Evolutionary conservation across 768 basidiomycete genomes (phyloP), one percentile per base, ranked within the genome.

Genomic region (Mycena venus): DNA sequence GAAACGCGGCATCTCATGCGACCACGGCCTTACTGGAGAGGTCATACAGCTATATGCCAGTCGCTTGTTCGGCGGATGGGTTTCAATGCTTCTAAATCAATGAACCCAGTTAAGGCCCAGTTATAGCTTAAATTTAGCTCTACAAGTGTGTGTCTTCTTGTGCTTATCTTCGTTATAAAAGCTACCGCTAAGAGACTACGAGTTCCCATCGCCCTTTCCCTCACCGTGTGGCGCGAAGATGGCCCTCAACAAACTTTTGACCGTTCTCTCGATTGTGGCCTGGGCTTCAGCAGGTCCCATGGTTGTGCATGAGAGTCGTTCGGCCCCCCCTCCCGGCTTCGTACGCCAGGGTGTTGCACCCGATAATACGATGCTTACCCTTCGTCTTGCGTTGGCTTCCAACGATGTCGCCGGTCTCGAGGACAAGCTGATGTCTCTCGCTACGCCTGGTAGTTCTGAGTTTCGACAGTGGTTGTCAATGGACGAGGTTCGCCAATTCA

Each of bases 391-490:
- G 19, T n/a, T 68, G 53, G 40, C 53, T 29, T 68, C 66, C 38
- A 68, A 44, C 31, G 21, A 68, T 42, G 65, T 55, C 12, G 65
- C 65, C 25, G 65, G 65, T 56, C n/a, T n/a, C n/a, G n/a, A n/a
- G n/a, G n/a, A 29, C 31, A 68, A 68, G 40, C 40, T 68, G 38
- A 29, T 29, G 38, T 68, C 66, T 29, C 19, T 68, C 12, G 36
- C 66, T 34, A 68, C 66, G 9, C 66, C 66, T 21, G 66, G 66
- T 10, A 68, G 38, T 23, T 42, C 66, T 19, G 66, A 68, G 12
- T 68, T 68, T 25, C 49, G 66, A 14, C 66, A 68, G 66, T 68
- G 66, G 66, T 42, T 68, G 36, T 58, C 66, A 31, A 68, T 56
- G 66, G 66, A 58, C 27, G 55, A 68, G 55, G 66, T 68, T 19